Percentiles rank a stretch among this genome's conserved stretches.
These are phyloP conservation scores for Immersiporthe knoxdaviesiana DNA, from an alignment of 2,329 filamentous ascomycete genomes.

Conservation along the genomic window DNA sequence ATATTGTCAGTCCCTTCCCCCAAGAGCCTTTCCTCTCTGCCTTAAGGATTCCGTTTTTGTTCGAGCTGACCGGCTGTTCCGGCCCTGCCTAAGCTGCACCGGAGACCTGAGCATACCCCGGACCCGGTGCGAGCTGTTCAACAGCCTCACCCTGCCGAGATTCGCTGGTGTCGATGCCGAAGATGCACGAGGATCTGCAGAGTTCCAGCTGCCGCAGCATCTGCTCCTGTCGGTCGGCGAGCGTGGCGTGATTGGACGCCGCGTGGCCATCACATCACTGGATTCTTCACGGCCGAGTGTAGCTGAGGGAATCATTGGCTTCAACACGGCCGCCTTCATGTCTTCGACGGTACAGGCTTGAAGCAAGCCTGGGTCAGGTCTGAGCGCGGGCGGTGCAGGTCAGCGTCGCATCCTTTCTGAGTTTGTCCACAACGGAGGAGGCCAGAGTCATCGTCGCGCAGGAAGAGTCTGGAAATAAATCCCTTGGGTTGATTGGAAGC, in stretches of 20 bases:
- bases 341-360: not conserved
- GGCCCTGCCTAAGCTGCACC: conserved; percentile 1
- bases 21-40: not conserved
- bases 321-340: conserved; percentile 20
- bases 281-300: not conserved
- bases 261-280: conserved; percentile 20
- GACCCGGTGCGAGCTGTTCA: conserved; percentile 1
- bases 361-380: not conserved
- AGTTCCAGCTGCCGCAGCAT: conserved; percentile 13
- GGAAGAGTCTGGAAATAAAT: too few relatives aligned
- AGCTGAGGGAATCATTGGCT: conserved; percentile 29
- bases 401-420: not conserved
- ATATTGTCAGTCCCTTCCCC: not conserved
- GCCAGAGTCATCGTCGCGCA: not conserved
- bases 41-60: too few relatives aligned
- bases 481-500: too few relatives aligned
- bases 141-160: conserved; percentile 3
- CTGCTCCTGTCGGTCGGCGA: conserved; percentile 25
- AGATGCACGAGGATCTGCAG: not conserved
- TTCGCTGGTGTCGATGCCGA: not conserved
- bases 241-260: conserved; percentile 27
- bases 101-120: conserved; percentile 11
- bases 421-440: too few relatives aligned
- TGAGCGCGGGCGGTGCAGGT: not conserved
- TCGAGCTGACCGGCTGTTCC: not conserved